A percentile compares a stretch with the other conserved stretches of the same genome.
These are phyloP conservation scores for Paecilomyces dactylethromorphus DNA, from an alignment of 2,329 filamentous ascomycete genomes.

Conservation along the genomic window DNA sequence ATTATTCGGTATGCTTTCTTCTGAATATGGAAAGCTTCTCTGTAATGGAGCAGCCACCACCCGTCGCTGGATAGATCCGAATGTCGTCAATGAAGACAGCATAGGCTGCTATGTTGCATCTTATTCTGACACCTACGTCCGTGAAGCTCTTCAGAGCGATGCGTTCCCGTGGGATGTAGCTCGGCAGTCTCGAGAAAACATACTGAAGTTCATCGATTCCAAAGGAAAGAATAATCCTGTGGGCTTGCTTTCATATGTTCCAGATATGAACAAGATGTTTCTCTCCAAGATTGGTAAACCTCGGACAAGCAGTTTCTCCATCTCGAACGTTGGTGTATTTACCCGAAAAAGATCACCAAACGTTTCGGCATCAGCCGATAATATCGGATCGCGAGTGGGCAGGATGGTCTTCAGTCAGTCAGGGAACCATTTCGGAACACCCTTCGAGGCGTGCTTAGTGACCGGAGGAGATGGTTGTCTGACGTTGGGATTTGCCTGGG, in stretches of 20 bases:
- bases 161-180: not conserved
- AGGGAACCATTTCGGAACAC: not conserved
- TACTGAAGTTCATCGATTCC: not conserved
- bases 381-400: not conserved
- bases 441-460: not conserved
- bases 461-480: not conserved
- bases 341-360: not conserved
- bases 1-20: not conserved
- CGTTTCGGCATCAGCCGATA: not conserved
- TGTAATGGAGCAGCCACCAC: not conserved
- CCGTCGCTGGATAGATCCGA: not conserved
- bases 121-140: not conserved
- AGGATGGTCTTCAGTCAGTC: not conserved
- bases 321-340: not conserved
- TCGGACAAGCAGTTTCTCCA: not conserved
- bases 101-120: not conserved
- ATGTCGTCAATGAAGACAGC: not conserved
- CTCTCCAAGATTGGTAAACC: not conserved
- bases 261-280: not conserved
- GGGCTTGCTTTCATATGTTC: not conserved
- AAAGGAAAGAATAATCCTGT: not conserved
- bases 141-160: not conserved
- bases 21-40: not conserved
- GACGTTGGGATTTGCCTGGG: not conserved
- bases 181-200: not conserved